Conservation (phyloP, 1,284 basidiomycete genomes). For the Melampsora americana region DNA sequence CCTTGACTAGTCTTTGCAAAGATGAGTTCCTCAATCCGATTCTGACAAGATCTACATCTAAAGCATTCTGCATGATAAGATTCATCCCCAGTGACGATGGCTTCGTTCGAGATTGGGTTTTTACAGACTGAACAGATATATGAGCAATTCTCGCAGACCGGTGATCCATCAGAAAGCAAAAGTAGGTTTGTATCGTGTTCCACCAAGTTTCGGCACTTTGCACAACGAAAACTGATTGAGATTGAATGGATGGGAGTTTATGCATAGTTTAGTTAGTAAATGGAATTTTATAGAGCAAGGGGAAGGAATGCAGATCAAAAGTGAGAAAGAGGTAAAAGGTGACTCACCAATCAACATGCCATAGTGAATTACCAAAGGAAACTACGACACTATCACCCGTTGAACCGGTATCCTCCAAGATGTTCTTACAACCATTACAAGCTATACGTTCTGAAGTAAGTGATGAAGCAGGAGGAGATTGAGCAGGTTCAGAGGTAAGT, state of each 20-base stretch:
- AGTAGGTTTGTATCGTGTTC: slow-evolving; percentile 88
- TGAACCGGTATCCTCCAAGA: slow-evolving; percentile 27
- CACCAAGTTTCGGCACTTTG: slow-evolving; percentile 58
- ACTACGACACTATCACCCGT: slow-evolving; percentile 36
- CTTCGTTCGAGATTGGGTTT: slow-evolving; percentile 87
- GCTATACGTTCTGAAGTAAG: neutral
- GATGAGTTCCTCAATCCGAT: slow-evolving; percentile 92
- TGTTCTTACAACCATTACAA: slow-evolving; percentile 35
- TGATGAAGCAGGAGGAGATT: neutral
- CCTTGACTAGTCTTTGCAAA: slow-evolving; percentile 98
- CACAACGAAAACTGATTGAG: slow-evolving; percentile 33
- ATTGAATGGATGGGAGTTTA: too few species aligned
- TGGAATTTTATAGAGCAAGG: neutral
- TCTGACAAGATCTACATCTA: slow-evolving; percentile 90
- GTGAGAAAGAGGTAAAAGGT: neutral
- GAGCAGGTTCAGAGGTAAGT: neutral
- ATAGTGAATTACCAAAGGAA: slow-evolving; percentile 38
- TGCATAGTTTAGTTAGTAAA: neutral
- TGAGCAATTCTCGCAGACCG: slow-evolving; percentile 93
- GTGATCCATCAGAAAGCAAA: slow-evolving; percentile 89
- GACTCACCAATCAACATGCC: slow-evolving; percentile 43
- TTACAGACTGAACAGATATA: slow-evolving; percentile 91
- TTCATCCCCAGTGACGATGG: slow-evolving; percentile 98
- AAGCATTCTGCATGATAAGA: slow-evolving; percentile 98
- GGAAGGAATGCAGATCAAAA: neutral